Base-by-base conservation (phyloP, 139 green algal species). In the Closterium sp. region DNA sequence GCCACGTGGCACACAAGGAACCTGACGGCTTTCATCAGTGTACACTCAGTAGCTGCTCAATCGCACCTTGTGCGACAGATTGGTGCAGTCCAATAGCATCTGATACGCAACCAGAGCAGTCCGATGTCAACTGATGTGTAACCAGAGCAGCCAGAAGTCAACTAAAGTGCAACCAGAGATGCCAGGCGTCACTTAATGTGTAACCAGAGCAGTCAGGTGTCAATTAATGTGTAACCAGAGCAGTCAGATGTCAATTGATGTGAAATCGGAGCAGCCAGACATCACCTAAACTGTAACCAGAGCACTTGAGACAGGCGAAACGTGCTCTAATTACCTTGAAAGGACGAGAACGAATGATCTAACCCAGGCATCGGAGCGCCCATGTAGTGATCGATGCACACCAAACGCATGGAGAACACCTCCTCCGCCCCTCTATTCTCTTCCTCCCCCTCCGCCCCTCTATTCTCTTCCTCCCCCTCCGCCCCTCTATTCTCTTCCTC, bases 331-430 rank as follows among this genome's bases (percentile, higher is more conserved):
- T 66, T 69, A 93, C 88, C 91, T 43, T 93, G 91, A 25, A 94
- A 94, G 19, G 33, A 28, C 9, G 92, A 94, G 69, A 93, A 89
- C 0, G 32, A 85, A 30, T 28, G 95, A 87, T 99, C 97, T 43
- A 98, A 10, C 21, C 95, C 96, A 1, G 95, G 94, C n/a, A 97
- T 35, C 0, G 97, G 97, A 2, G 94, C 84, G 1, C 96, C 95
- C 95, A 98, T 95, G 90, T 97, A 97, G 87, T 98, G 96, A 85
- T 99, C 97, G 0, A 99, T 93, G 76, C 66, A 89, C 5, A 99
- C 96, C n/a, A 97, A 95, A 1, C 96, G 94, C 21, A 97, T 34
- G 33, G 8, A 86, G 43, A 95, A 95, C 25, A 19, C 64, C 31
- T 32, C 81, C 33, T 88, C 33, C 7, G 21, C 85, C 85, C 55